phyloP scores from a whole-genome alignment of 768 basidiomycete species.

The Rhodotorula sphaerocarpa region DNA sequence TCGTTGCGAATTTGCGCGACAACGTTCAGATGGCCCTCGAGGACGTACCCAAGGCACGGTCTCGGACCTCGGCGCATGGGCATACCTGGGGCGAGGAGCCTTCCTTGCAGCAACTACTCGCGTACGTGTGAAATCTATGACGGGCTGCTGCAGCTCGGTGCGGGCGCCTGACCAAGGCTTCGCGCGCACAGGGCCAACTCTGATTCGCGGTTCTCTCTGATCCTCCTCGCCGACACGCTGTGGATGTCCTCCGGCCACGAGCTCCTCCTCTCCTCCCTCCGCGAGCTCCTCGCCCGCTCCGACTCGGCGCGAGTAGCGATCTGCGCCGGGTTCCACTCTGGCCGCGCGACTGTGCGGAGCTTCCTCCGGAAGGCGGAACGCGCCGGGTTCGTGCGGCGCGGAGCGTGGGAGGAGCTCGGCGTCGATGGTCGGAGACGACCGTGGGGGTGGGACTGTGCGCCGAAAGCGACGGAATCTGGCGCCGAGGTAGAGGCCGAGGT shows the following conservation, averaged over 20 bases:
- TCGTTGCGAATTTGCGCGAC: constrained; percentile 6
- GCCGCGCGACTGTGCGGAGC: constrained; percentile 10
- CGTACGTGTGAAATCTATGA: not conserved
- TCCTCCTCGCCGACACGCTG: constrained; percentile 31
- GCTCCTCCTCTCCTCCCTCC: constrained; percentile 14
- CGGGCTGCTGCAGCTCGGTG: not conserved
- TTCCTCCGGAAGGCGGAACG: constrained; percentile 10
- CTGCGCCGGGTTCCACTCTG: constrained; percentile 24
- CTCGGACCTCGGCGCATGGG: not conserved
- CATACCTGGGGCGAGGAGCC: constrained; percentile 21
- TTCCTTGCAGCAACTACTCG: not conserved
- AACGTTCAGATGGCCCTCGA: constrained; percentile 6
- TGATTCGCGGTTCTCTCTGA: not conserved
- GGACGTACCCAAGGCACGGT: not conserved
- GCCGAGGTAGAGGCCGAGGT: not conserved
- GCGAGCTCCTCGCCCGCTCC: constrained; percentile 7
- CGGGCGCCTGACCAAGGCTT: no score
- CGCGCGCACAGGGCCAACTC: not conserved
- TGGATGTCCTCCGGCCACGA: constrained; percentile 3
- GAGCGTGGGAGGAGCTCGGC: constrained; percentile 10
- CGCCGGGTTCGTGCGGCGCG: not conserved
- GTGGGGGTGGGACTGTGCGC: constrained; percentile 22
- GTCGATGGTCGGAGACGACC: constrained; percentile 4
- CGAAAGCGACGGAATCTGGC: no score
- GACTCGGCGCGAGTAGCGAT: not conserved